Conservation (phyloP, 495 filamentous ascomycete species). For the Choiromyces venosus region DNA sequence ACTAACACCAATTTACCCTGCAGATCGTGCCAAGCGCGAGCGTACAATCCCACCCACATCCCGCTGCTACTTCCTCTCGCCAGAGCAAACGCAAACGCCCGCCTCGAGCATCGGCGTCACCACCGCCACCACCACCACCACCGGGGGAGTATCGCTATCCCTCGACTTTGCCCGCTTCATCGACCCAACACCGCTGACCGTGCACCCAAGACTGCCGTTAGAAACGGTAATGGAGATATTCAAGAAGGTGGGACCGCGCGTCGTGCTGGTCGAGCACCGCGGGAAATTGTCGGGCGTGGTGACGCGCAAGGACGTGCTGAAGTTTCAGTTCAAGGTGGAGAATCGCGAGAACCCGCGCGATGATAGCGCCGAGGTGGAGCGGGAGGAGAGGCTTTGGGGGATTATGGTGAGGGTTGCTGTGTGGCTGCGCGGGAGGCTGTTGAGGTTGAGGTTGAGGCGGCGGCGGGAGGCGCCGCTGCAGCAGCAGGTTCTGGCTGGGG, state of each 20-base stretch:
- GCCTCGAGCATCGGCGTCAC: conserved; percentile 42
- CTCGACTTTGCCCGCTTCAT: conserved; percentile 85
- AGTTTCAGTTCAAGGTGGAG: conserved; percentile 96
- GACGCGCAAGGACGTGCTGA: conserved; percentile 94
- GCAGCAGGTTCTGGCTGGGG: too few species aligned
- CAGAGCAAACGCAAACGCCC: conserved; percentile 43
- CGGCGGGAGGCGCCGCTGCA: conserved; percentile 18
- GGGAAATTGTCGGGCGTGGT: conserved; percentile 78
- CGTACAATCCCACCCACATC: conserved; percentile 63
- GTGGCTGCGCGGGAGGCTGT: conserved; percentile 53
- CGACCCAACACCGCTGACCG: conserved; percentile 82
- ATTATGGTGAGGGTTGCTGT: conserved; percentile 55
- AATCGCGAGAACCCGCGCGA: conserved; percentile 71
- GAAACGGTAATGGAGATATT: conserved; percentile 99
- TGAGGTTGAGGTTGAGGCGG: conserved; percentile 44
- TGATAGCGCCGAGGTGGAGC: conserved; percentile 46
- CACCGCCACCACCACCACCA: conserved; percentile 56
- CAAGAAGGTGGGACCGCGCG: conserved; percentile 93
- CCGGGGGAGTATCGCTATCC: conserved; percentile 59
- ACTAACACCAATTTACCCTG: background rate
- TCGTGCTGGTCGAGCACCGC: conserved; percentile 86
- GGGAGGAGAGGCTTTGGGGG: conserved; percentile 66
- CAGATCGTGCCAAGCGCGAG: conserved; percentile 65
- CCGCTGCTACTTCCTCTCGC: conserved; percentile 70
- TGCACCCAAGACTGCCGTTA: conserved; percentile 83